These are phyloP conservation scores for Trypanosomatidae sp. DNA, from an alignment of 208 protist genomes.

Conservation along the genomic window DNA sequence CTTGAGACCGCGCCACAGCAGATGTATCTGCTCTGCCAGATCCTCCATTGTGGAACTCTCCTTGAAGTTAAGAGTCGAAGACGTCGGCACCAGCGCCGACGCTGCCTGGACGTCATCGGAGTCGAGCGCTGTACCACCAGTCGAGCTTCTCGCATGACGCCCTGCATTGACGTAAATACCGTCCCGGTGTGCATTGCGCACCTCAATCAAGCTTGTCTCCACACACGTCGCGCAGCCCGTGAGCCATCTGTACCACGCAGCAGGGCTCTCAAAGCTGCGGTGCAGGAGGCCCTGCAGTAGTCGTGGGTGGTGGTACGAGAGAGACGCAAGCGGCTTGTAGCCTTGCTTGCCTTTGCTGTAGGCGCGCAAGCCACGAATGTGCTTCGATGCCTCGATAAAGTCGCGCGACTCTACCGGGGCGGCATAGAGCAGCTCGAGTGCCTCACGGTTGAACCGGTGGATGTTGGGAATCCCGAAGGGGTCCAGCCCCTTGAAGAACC, in stretches of 20 bases:
- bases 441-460: conserved; percentile 20
- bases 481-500: conserved; percentile 44
- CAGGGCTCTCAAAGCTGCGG: conserved; percentile 34
- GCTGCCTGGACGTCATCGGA: background rate
- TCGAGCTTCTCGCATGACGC: background rate
- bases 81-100: background rate
- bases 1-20: conserved; percentile 26
- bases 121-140: background rate
- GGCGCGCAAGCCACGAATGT: conserved; percentile 29
- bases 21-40: conserved; percentile 28
- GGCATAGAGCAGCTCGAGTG: conserved; percentile 40
- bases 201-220: conserved; percentile 34
- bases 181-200: conserved; percentile 23
- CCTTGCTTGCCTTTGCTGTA: conserved; percentile 56
- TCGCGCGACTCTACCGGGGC: conserved; percentile 37
- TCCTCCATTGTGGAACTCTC: conserved; percentile 42
- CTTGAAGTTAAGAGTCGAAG: conserved; percentile 1
- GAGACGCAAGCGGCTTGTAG: conserved; percentile 41
- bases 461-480: conserved; percentile 72
- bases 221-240: conserved; percentile 27
- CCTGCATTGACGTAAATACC: background rate
- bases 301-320: conserved; percentile 41
- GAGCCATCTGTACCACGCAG: conserved; percentile 52
- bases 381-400: conserved; percentile 31
- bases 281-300: conserved; percentile 55